These are phyloP conservation scores for Flaveria linearis DNA, from an alignment of 129 eudicot species.

Conservation along the genomic window DNA sequence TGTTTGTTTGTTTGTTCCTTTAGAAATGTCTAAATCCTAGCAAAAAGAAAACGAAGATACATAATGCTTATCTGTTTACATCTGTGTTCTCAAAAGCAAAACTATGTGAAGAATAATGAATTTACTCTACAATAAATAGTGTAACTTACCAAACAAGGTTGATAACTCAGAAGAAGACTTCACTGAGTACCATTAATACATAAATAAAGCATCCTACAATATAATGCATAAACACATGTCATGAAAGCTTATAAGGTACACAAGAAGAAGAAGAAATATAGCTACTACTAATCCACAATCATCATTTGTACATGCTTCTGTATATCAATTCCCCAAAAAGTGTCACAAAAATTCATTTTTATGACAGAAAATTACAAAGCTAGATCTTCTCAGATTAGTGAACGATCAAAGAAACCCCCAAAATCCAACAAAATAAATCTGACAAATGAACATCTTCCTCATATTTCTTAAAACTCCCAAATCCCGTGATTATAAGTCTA, in stretches of 20 bases:
- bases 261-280: not conserved
- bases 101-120: not conserved
- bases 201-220: constrained; percentile 29
- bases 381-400: not conserved
- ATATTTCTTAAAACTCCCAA: constrained; percentile 8
- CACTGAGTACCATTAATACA: constrained; percentile 19
- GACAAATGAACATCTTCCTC: not conserved
- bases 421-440: not conserved
- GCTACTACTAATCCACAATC: not conserved
- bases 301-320: not conserved
- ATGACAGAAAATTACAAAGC: constrained; percentile 13
- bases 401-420: not conserved
- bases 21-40: constrained; percentile 29
- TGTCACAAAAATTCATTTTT: not conserved
- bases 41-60: not conserved
- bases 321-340: not conserved
- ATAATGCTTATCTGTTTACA: not conserved
- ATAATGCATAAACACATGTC: constrained; percentile 6
- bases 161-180: constrained; percentile 22
- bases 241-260: not conserved
- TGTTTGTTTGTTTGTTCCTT: too few relatives aligned
- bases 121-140: not conserved
- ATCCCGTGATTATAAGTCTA: constrained; percentile 4
- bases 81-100: not conserved
- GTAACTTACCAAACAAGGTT: constrained; percentile 30